phyloP scores from a whole-genome alignment of 805 yeast genomes.

The Pichia sporocuriosa region DNA sequence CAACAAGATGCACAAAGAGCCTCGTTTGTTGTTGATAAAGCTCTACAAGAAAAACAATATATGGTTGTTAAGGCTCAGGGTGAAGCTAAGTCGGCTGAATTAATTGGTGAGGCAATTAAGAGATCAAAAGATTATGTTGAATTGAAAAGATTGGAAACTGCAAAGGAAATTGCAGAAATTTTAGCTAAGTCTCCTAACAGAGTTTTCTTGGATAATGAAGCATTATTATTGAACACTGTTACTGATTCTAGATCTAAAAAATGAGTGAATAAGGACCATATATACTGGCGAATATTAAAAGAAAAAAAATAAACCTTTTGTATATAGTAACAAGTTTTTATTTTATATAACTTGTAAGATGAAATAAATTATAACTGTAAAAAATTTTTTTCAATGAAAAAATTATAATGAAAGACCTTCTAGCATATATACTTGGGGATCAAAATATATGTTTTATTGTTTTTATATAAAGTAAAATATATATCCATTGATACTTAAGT shows the following conservation, averaged over 20 bases:
- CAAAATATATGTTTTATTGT: too few species aligned
- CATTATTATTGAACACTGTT: conserved; percentile 83
- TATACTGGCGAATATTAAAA: not conserved
- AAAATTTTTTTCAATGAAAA: too few species aligned
- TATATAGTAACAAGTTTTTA: too few species aligned
- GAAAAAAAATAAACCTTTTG: too few species aligned
- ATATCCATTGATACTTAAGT: too few species aligned
- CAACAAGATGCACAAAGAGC: conserved; percentile 99
- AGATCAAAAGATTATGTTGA: conserved; percentile 94
- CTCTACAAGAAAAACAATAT: conserved; percentile 96
- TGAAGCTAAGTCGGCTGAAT: conserved; percentile 96
- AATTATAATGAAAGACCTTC: too few species aligned
- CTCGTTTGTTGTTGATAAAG: conserved; percentile 93
- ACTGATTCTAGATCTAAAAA: conserved; percentile 59
- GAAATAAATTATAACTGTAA: too few species aligned
- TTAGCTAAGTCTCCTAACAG: conserved; percentile 84
- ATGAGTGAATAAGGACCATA: conserved; percentile 5
- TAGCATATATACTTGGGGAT: too few species aligned
- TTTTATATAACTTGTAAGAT: too few species aligned
- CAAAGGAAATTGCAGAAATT: conserved; percentile 87
- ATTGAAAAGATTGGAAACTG: conserved; percentile 93
- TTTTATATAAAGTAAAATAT: too few species aligned
- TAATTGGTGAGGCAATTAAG: conserved; percentile 98
- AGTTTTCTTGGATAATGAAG: conserved; percentile 85
- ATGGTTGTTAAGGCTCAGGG: conserved; percentile 96